Conservation (phyloP, 2,329 filamentous ascomycete species). For the Microcyclospora pomicola region DNA sequence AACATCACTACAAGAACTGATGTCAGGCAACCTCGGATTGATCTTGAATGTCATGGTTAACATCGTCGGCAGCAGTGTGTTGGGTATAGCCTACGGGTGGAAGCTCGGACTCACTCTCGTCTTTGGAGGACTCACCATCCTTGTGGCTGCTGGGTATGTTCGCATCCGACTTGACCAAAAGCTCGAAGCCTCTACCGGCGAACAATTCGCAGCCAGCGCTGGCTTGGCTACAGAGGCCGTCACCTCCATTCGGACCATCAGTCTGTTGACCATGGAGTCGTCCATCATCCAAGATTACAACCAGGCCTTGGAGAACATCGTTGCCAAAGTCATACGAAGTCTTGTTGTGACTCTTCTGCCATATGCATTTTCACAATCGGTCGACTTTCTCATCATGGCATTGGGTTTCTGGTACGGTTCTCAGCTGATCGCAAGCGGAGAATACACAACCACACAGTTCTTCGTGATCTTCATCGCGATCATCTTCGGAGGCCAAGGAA, state of each 20-base stretch:
- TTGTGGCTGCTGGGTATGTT: constrained; percentile 22
- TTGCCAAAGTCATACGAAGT: constrained; percentile 7
- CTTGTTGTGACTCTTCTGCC: constrained; percentile 15
- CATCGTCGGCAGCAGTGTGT: constrained; percentile 15
- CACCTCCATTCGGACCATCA: constrained; percentile 21
- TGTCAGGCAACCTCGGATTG: constrained; percentile 32
- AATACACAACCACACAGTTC: constrained; percentile 31
- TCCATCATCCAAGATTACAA: constrained; percentile 18
- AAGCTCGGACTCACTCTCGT: constrained; percentile 23
- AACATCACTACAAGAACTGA: constrained; percentile 36
- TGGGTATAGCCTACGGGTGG: constrained; percentile 24
- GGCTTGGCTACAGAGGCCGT: constrained; percentile 24
- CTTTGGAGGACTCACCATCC: constrained; percentile 20
- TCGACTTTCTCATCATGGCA: constrained; percentile 20
- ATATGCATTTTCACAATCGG: constrained; percentile 21
- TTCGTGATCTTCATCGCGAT: constrained; percentile 48
- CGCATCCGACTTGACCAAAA: constrained; percentile 22
- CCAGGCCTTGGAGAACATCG: constrained; percentile 15
- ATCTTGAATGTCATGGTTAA: constrained; percentile 23
- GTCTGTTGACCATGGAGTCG: constrained; percentile 19
- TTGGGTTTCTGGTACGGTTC: constrained; percentile 25
- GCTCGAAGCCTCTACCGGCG: constrained; percentile 17
- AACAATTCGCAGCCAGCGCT: constrained; percentile 22
- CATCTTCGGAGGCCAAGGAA: constrained; percentile 52
- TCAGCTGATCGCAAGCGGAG: constrained; percentile 18